Base-by-base conservation (phyloP, 1,139 yeast genomes). In the Kurtzmaniella natalensis region DNA sequence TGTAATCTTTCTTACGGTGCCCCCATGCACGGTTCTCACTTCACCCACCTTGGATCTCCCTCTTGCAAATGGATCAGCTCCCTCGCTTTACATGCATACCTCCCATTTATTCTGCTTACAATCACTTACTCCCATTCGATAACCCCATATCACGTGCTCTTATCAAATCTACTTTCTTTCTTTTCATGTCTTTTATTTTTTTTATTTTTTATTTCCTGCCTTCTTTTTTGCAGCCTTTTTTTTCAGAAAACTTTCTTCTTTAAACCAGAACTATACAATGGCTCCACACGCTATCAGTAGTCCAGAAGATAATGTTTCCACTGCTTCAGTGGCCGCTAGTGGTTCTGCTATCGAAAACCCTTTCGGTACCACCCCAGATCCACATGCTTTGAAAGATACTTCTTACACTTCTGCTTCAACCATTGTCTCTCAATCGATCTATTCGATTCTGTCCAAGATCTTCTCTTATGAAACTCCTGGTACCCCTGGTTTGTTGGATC, bases 391-490 rank as follows among this genome's bases (percentile, higher is more conserved):
- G 33, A 64, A 64, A 35, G 76, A 74, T 24, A 59, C 74, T 11
- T 64, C 61, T 31, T 76, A 79, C 50, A 66, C 78, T 30, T 72
- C 86, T n/a, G 78, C 85, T n/a, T 68, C 70, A 45, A 68, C 77
- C 33, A 62, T 84, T 30, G 72, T 85, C 40, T 72, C 77, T 49
- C 84, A 84, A 44, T 71, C 83, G 5, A 61, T 83, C 25, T 85
- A 81, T 54, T 64, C 82, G 23, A 59, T 81, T 40, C 69, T 81
- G 31, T 67, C 73, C 43, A 72, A 78, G 46, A 69, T 88, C 36
- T 88, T 88, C 60, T 74, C 82, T 39, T 88, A 83, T 47, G 77
- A 73, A 40, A 63, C 81, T 39, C 71, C 83, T 26, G 83, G 84
- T 10, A 74, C 77, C 32, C 69, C 74, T 9, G 75, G 77, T 46